These are phyloP conservation scores for Tanacetum coccineum DNA, from an alignment of 129 eudicot species.

Conservation along the genomic window DNA sequence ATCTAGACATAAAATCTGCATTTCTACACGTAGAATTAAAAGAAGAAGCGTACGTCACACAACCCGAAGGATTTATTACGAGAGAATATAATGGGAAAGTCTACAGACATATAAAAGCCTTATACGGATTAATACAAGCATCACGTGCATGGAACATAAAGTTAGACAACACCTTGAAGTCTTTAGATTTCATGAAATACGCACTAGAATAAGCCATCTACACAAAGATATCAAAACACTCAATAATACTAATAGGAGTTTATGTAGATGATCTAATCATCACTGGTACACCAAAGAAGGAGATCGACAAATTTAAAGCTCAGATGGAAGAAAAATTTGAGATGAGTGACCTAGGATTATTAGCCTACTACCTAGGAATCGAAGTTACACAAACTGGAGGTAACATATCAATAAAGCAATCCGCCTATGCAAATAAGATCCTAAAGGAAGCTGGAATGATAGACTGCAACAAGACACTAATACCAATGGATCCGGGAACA, in stretches of 20 bases:
- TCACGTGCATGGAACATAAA: background rate
- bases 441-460: background rate
- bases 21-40: too few relatives aligned
- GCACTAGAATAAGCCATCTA: background rate
- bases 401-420: background rate
- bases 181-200: background rate
- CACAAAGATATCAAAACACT: background rate
- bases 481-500: background rate
- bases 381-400: background rate
- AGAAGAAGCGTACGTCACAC: background rate
- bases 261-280: background rate
- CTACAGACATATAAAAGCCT: background rate
- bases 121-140: background rate
- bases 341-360: too few relatives aligned
- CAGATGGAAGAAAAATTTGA: background rate
- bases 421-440: background rate
- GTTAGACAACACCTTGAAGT: background rate
- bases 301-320: background rate
- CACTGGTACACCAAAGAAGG: background rate
- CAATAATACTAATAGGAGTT: background rate
- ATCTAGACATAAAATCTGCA: too few relatives aligned
- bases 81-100: background rate
- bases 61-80: background rate
- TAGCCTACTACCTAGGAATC: background rate
- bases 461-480: background rate